Evolutionary conservation across 441 rosid genomes (phyloP).

Genomic region (Bocquillonia castaneifolia): DNA sequence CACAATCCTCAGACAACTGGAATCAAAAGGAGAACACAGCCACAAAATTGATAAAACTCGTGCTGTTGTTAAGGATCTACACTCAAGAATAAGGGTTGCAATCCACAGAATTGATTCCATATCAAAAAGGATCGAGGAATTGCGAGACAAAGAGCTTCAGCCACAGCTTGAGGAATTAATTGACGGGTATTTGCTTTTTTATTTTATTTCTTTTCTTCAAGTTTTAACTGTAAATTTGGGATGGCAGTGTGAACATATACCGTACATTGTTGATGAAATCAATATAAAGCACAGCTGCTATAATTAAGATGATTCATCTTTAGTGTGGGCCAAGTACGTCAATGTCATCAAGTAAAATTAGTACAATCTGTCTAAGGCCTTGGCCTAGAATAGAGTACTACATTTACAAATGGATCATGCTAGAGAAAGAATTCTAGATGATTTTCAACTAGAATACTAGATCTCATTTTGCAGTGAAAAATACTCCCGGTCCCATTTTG

Average conservation of each 20-base stretch:
- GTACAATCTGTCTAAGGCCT: background rate
- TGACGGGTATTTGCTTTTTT: constrained; percentile 53
- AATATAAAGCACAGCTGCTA: background rate
- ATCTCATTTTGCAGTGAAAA: background rate
- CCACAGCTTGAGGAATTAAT: constrained; percentile 96
- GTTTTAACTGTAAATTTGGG: background rate
- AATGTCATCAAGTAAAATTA: background rate
- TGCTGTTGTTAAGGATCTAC: constrained; percentile 78
- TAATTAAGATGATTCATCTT: background rate
- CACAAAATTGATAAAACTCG: constrained; percentile 74
- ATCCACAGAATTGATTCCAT: constrained; percentile 83
- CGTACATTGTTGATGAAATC: background rate
- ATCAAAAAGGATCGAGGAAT: constrained; percentile 81
- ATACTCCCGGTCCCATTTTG: no score
- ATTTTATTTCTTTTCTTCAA: constrained; percentile 9
- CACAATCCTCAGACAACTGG: constrained; percentile 57
- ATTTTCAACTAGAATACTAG: background rate
- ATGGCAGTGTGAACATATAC: background rate
- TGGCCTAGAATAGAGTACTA: background rate
- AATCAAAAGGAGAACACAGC: constrained; percentile 55
- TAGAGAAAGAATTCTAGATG: background rate
- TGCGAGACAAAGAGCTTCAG: constrained; percentile 89
- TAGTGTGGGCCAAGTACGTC: background rate
- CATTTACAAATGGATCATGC: background rate
- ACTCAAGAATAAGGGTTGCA: constrained; percentile 90